Evolutionary conservation across 805 yeast genomes (phyloP), one percentile per base, ranked within the genome.

Genomic region (Monosporozyma siamensis): DNA sequence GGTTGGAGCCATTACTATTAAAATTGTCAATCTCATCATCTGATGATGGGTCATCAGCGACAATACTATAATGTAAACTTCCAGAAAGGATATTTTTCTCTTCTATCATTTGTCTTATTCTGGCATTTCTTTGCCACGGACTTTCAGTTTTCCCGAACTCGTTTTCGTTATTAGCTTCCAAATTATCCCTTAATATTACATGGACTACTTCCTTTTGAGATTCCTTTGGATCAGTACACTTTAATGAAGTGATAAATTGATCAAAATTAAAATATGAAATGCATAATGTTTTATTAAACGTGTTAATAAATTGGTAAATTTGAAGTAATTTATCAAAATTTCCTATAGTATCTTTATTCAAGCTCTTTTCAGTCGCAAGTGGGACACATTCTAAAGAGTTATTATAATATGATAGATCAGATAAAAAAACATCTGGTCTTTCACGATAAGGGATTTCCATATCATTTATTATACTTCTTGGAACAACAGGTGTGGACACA

Each of bases 231-330:
- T 54, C 56, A 3, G 64, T 51, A 38, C 61, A 58, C 46, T 54
- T 56, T 6, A 61, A 40, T 6, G 63, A 45, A 6, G 54, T 48
- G 4, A 60, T 46, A 26, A 61, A 55, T 42, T 56, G 56, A 38
- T 61, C 65, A 20, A 59, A 45, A 36, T 46, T 52, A 38, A 61
- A 60, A 24, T 50, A 44, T 3, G 61, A 48, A 6, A 61, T 31
- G 17, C 47, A 39, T n/a, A 61, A 37, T 8, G 45, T 50, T 12
- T 53, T 47, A 26, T 50, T 49, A 43, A 61, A 61, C 12, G 61
- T 57, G 22, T 43, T 53, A n/a, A 59, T 39, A 42, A 61, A 61
- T 40, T 61, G 66, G 27, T 50, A 60, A 6, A 50, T 43, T 45
- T 57, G 58, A 21, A 61, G 41, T 8, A 60, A 39, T 43, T 48